Percentiles rank a stretch among this genome's conserved stretches.
Evolutionary conservation across 306 rosid genomes (phyloP).

Genomic region (Adenanthera pavonina): DNA sequence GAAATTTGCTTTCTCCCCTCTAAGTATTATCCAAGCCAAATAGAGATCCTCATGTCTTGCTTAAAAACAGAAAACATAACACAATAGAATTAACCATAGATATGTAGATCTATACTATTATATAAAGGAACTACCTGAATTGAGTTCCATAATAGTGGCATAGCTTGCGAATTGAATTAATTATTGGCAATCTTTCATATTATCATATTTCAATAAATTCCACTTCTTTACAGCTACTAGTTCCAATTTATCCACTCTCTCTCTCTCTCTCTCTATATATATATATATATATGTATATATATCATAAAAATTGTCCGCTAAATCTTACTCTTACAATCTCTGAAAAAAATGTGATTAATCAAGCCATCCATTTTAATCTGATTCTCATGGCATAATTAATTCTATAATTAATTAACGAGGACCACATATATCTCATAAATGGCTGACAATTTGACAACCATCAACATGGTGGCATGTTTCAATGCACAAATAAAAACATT

Average conservation of each 20-base stretch:
- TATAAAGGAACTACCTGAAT: background rate
- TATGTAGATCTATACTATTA: background rate
- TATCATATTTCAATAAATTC: background rate
- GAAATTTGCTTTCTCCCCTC: background rate
- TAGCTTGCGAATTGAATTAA: background rate
- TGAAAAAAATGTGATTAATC: background rate
- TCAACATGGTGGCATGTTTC: constrained; percentile 49
- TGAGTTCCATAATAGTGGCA: background rate
- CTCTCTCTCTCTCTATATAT: no score
- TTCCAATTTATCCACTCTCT: constrained; percentile 1
- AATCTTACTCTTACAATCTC: background rate
- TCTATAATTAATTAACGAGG: background rate
- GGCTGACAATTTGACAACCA: constrained; percentile 23
- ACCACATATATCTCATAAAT: background rate
- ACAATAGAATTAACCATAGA: background rate
- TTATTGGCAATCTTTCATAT: background rate
- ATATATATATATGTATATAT: no score
- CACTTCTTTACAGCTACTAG: background rate
- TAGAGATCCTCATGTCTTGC: background rate
- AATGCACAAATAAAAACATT: background rate
- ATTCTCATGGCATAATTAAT: background rate
- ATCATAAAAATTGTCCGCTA: background rate
- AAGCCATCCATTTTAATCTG: background rate
- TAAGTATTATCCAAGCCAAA: background rate
- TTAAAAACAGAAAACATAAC: background rate